These are phyloP conservation scores for Xylaria acuta DNA, from an alignment of 495 filamentous ascomycete species.

Conservation along the genomic window DNA sequence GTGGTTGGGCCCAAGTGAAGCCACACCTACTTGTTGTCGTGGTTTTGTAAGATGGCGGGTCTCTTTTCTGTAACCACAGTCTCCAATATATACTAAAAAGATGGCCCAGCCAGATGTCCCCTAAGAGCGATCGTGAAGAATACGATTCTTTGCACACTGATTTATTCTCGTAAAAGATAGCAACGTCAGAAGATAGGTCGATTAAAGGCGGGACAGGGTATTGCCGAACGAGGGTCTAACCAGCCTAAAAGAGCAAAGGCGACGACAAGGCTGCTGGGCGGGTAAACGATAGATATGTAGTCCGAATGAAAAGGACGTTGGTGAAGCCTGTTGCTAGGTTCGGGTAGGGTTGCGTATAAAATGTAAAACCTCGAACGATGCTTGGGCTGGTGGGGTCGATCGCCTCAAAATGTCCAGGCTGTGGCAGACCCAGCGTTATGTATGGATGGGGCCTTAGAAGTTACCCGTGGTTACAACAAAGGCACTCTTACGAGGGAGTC, in stretches of 20 bases:
- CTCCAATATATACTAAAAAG: neutral
- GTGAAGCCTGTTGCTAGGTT: constrained; percentile 30
- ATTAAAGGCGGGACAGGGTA: constrained; percentile 4
- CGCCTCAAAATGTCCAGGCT: constrained; percentile 45
- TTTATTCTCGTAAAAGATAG: constrained; percentile 6
- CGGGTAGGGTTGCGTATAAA: constrained; percentile 38
- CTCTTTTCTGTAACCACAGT: neutral
- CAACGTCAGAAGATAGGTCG: neutral
- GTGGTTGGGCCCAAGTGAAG: neutral
- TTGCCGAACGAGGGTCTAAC: constrained; percentile 4
- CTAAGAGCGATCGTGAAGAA: neutral
- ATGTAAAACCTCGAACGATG: constrained; percentile 41
- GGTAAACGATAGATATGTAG: constrained; percentile 32
- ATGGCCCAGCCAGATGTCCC: neutral
- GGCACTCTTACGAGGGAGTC: constrained; percentile 46
- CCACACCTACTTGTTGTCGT: neutral
- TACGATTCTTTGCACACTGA: constrained; percentile 1
- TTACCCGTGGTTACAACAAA: constrained; percentile 53
- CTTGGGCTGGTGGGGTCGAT: constrained; percentile 46
- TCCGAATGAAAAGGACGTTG: constrained; percentile 30
- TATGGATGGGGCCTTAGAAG: constrained; percentile 49
- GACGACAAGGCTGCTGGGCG: neutral
- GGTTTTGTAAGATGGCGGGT: constrained; percentile 5
- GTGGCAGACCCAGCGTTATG: constrained; percentile 50
- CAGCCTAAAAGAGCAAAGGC: neutral